Percentiles rank a stretch among this genome's conserved stretches.
Evolutionary conservation across 495 filamentous ascomycete species (phyloP).

Genomic region (Geoglossum glabrum): DNA sequence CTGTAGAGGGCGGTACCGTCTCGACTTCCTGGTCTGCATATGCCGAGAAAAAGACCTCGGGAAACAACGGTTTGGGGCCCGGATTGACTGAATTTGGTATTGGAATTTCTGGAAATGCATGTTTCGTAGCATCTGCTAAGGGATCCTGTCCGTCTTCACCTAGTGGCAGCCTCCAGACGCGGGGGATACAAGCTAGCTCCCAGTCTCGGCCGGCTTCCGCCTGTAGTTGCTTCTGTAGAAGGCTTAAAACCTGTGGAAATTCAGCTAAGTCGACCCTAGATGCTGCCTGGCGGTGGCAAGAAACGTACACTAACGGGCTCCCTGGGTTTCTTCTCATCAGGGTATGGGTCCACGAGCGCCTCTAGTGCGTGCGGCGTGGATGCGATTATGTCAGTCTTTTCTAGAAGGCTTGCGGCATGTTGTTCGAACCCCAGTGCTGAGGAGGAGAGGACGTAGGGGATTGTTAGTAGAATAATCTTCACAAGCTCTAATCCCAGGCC

Average conservation of each 20-base stretch:
- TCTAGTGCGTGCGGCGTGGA: slow-evolving; percentile 66
- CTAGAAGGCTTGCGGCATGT: slow-evolving; percentile 56
- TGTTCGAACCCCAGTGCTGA: slow-evolving; percentile 41
- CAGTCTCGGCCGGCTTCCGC: slow-evolving; percentile 47
- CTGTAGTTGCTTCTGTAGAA: slow-evolving; percentile 74
- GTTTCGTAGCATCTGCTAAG: slow-evolving; percentile 38
- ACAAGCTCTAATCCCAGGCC: slow-evolving; percentile 78
- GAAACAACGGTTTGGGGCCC: slow-evolving; percentile 60
- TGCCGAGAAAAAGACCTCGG: slow-evolving; percentile 84
- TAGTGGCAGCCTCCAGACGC: slow-evolving; percentile 49
- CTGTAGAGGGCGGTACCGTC: slow-evolving; percentile 61
- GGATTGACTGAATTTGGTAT: slow-evolving; percentile 56
- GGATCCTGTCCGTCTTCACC: slow-evolving; percentile 24
- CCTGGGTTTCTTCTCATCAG: slow-evolving; percentile 30
- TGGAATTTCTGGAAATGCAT: slow-evolving; percentile 50
- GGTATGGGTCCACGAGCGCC: slow-evolving; percentile 65
- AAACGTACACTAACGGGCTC: slow-evolving; percentile 31
- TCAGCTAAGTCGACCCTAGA: neutral
- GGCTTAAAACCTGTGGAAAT: slow-evolving; percentile 33
- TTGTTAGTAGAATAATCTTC: slow-evolving; percentile 82
- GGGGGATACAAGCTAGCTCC: slow-evolving; percentile 63
- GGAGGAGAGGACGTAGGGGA: slow-evolving; percentile 75
- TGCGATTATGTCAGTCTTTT: slow-evolving; percentile 83
- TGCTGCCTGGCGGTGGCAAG: neutral
- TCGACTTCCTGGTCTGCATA: slow-evolving; percentile 77